Percentiles rank a stretch among this genome's conserved stretches.
Evolutionary conservation across 2,329 filamentous ascomycete species (phyloP).

Genomic region (Aspergillus intermedius): DNA sequence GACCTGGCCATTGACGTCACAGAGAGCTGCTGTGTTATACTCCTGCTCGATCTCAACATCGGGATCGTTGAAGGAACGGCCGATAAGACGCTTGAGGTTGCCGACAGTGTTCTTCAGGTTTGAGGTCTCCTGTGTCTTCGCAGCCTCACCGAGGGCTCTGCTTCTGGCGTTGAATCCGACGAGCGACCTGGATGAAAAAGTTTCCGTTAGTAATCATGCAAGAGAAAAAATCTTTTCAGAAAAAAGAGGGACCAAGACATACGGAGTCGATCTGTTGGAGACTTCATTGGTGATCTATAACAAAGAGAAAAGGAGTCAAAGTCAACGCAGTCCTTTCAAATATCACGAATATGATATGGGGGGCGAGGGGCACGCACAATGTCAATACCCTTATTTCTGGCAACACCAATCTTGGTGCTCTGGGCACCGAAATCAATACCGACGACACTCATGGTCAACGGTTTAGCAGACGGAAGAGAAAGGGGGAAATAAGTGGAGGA

Average conservation of each 20-base stretch:
- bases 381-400: constrained; percentile 96
- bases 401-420: constrained; percentile 96
- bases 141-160: constrained; percentile 88
- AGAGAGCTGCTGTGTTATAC: constrained; percentile 75
- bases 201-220: constrained; percentile 12
- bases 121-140: constrained; percentile 98
- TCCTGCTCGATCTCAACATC: constrained; percentile 91
- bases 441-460: constrained; percentile 53
- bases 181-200: constrained; percentile 58
- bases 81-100: constrained; percentile 85
- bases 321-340: constrained; percentile 10
- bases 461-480: background rate
- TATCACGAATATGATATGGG: background rate
- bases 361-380: constrained; percentile 63
- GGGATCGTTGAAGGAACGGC: constrained; percentile 78
- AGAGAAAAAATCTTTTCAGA: constrained; percentile 7
- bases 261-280: constrained; percentile 96
- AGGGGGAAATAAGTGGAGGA: background rate
- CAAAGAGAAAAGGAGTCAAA: constrained; percentile 4
- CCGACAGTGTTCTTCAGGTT: constrained; percentile 98
- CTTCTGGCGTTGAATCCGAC: constrained; percentile 92
- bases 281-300: constrained; percentile 94
- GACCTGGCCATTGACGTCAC: constrained; percentile 89
- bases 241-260: constrained; percentile 45
- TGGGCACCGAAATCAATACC: constrained; percentile 93